phyloP scores from a whole-genome alignment of 768 basidiomycete genomes.

The Leucocoprinus leucothites region DNA sequence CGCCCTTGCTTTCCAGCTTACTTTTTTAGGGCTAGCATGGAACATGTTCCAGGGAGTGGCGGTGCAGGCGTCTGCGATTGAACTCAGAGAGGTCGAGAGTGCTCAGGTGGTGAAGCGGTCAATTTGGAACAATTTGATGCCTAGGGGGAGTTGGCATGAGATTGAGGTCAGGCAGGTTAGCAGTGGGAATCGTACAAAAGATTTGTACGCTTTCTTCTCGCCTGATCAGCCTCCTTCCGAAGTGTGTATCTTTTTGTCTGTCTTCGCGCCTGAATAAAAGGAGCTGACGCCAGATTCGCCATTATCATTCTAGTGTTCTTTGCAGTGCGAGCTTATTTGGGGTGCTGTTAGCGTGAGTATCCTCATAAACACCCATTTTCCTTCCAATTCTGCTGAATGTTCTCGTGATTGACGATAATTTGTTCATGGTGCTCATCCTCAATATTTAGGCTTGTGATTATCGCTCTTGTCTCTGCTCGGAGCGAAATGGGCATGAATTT shows the following conservation, averaged over 20 bases:
- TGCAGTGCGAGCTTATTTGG: constrained; percentile 8
- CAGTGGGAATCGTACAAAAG: constrained; percentile 3
- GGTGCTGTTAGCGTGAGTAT: constrained; percentile 7
- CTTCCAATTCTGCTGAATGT: too few relatives aligned
- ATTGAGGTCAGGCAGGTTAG: neutral
- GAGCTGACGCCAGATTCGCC: neutral
- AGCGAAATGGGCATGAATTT: neutral
- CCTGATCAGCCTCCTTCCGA: neutral
- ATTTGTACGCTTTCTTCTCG: constrained; percentile 4
- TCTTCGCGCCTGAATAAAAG: neutral
- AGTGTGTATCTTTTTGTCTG: neutral
- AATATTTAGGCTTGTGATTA: constrained; percentile 1
- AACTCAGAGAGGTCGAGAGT: too few relatives aligned
- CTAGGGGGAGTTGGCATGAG: constrained; percentile 1
- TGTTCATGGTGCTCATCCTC: too few relatives aligned
- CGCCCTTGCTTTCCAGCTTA: too few relatives aligned
- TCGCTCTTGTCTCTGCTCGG: constrained; percentile 1
- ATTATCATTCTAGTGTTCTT: neutral
- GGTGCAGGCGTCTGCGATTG: too few relatives aligned
- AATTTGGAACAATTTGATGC: neutral
- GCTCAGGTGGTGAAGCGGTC: constrained; percentile 1
- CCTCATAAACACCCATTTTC: too few relatives aligned
- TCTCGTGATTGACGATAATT: too few relatives aligned
- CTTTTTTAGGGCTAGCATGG: too few relatives aligned
- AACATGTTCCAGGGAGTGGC: too few relatives aligned